Base-by-base conservation (phyloP, 2,329 filamentous ascomycete genomes). In the Trichoderma lentiforme region DNA sequence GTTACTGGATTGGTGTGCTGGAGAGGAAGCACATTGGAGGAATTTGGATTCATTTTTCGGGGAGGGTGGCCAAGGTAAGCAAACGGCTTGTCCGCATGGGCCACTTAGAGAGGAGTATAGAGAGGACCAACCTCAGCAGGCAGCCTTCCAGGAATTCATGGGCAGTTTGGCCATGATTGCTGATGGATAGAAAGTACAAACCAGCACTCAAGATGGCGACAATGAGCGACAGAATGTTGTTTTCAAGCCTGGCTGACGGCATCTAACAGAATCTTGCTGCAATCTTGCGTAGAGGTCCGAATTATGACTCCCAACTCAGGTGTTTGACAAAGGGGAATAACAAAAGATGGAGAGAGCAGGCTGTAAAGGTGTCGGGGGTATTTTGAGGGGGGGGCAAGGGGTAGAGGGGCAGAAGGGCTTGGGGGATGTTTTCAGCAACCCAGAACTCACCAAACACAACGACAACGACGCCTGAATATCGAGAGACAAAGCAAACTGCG, bases 111-210 rank as follows among this genome's bases (percentile, higher is more conserved):
- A 69, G 65, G 21, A 24, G 34, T 34, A 32, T 62, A 26, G 39
- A 70, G 47, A 26, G 39, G 21, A 70, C 67, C 57, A 70, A 70
- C 67, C 67, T 70, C 67, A 70, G 36, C 57, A 62, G 67, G 56
- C 28, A 60, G 66, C 12, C 21, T 51, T 43, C 36, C 36, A 69
- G 34, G 36, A 47, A 61, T 18, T 57, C 36, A 5, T 26, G 28
- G 56, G 58, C 36, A 47, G 66, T 26, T 26, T 43, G 53, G 28
- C 57, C 67, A 53, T 62, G 21, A 18, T 60, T 28, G 56, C 61
- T 32, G 34, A 47, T 34, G 62, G 36, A 32, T 21, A 71, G 47
- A 4, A 53, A 58, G 14, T 71, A 71, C 28, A 65, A 28, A 36
- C 61, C 69, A 47, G 32, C 36, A 53, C 69, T 66, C 0, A 60